Evolutionary conservation across 2,329 filamentous ascomycete genomes (phyloP).

Genomic region (Arthrobotrys iridis): DNA sequence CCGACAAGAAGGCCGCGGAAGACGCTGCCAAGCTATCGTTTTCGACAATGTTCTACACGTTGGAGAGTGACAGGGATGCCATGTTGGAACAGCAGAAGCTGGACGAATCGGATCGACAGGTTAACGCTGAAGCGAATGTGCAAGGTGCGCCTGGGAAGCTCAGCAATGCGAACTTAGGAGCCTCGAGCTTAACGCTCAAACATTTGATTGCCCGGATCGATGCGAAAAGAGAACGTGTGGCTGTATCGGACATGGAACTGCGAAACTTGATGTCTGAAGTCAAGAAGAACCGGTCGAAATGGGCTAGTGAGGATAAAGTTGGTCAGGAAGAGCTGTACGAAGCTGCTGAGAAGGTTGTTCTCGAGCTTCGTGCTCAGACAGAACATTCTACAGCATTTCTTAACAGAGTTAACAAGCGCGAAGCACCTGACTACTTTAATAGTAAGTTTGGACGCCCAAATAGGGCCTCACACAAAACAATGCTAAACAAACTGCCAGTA

Average conservation of each 20-base stretch:
- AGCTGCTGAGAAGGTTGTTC: constrained; percentile 93
- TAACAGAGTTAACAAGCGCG: constrained; percentile 92
- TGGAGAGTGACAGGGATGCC: constrained; percentile 92
- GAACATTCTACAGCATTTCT: constrained; percentile 98
- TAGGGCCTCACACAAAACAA: not conserved
- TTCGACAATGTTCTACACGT: constrained; percentile 90
- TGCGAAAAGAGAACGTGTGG: constrained; percentile 86
- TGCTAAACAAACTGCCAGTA: constrained; percentile 65
- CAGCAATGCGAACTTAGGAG: constrained; percentile 92
- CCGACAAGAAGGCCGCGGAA: constrained; percentile 88
- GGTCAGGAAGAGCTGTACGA: constrained; percentile 98
- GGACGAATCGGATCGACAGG: constrained; percentile 93
- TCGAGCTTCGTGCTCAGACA: constrained; percentile 94
- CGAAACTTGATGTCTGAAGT: constrained; percentile 96
- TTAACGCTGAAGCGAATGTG: constrained; percentile 80
- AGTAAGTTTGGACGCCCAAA: constrained; percentile 68
- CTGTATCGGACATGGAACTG: constrained; percentile 90
- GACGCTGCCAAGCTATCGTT: constrained; percentile 90
- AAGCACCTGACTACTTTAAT: constrained; percentile 93
- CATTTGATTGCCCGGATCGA: constrained; percentile 97
- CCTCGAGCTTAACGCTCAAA: constrained; percentile 94
- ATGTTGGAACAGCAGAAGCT: constrained; percentile 98
- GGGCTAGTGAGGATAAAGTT: constrained; percentile 97
- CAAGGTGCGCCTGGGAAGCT: constrained; percentile 72
- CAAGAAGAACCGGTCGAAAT: constrained; percentile 96